Percentiles rank a stretch among this genome's conserved stretches.
Conservation (phyloP, 1,284 basidiomycete species). For the Ceratobasidium sp. region DNA sequence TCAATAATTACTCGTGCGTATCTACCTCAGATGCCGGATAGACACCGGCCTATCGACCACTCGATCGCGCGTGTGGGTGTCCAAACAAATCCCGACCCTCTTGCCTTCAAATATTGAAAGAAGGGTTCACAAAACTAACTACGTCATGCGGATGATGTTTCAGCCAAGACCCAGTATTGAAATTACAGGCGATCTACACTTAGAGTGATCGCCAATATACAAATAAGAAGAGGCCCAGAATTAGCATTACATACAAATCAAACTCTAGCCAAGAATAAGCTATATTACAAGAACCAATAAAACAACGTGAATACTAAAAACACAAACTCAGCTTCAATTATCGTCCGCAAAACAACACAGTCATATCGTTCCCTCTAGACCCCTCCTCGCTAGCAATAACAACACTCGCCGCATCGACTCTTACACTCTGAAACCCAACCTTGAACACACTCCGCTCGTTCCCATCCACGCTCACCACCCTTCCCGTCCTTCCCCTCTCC, state of each 20-base stretch:
- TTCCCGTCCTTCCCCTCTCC: not conserved
- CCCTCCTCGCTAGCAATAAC: constrained; percentile 31
- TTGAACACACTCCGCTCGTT: constrained; percentile 9
- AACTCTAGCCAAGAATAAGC: not conserved
- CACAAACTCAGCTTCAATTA: not conserved
- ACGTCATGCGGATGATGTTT: not conserved
- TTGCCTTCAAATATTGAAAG: constrained; percentile 16
- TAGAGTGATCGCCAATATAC: no score
- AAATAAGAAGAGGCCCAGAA: constrained; percentile 1
- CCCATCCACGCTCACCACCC: not conserved
- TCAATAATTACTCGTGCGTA: no score
- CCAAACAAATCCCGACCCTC: constrained; percentile 38
- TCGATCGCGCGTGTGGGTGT: not conserved
- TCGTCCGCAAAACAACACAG: constrained; percentile 23
- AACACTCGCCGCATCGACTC: constrained; percentile 36
- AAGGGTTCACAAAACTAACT: not conserved
- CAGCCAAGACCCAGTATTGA: not conserved
- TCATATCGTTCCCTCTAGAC: constrained; percentile 22
- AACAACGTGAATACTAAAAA: not conserved
- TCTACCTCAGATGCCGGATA: not conserved
- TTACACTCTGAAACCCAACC: constrained; percentile 8
- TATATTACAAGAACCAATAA: not conserved
- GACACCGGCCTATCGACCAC: not conserved
- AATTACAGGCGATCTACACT: no score
- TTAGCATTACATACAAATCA: constrained; percentile 6